A percentile compares a stretch with the other conserved stretches of the same genome.
phyloP scores from a whole-genome alignment of 768 basidiomycete species.

The Epithele typhae region DNA sequence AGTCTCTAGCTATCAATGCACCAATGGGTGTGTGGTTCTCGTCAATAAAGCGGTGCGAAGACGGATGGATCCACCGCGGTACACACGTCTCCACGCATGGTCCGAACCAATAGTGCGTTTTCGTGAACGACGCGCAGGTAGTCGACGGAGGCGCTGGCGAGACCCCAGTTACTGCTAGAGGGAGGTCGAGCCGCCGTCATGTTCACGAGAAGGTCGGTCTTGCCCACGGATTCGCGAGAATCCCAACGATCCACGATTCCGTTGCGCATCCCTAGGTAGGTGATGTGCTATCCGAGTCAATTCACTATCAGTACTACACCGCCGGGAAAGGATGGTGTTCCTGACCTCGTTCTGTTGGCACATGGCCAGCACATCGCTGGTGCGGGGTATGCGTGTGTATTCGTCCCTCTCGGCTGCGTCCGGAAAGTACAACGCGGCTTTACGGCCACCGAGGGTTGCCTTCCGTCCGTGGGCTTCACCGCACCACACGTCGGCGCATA shows the following conservation, averaged over 20 bases:
- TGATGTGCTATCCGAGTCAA: conserved; percentile 11
- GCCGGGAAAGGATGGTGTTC: no score
- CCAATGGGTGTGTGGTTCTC: neutral
- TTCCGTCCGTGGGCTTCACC: conserved; percentile 1
- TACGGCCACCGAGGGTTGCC: conserved; percentile 3
- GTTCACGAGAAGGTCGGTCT: conserved; percentile 4
- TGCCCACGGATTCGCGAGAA: conserved; percentile 1
- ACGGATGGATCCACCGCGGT: neutral
- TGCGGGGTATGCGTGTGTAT: neutral
- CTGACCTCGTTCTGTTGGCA: conserved; percentile 7
- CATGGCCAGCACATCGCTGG: conserved; percentile 8
- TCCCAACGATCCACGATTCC: conserved; percentile 15
- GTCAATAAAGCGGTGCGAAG: no score
- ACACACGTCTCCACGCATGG: conserved; percentile 58
- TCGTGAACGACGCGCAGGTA: conserved; percentile 48
- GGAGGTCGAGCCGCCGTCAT: neutral
- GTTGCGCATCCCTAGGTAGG: conserved; percentile 15
- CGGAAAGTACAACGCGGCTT: conserved; percentile 3
- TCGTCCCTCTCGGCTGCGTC: conserved; percentile 8
- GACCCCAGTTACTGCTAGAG: neutral
- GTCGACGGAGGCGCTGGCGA: conserved; percentile 40
- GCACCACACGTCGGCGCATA: conserved; percentile 10
- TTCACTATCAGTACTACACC: no score
- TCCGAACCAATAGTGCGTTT: conserved; percentile 50
- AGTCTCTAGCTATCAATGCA: conserved; percentile 43